Conservation (phyloP, 495 filamentous ascomycete genomes). For the Neurospora sp. region DNA sequence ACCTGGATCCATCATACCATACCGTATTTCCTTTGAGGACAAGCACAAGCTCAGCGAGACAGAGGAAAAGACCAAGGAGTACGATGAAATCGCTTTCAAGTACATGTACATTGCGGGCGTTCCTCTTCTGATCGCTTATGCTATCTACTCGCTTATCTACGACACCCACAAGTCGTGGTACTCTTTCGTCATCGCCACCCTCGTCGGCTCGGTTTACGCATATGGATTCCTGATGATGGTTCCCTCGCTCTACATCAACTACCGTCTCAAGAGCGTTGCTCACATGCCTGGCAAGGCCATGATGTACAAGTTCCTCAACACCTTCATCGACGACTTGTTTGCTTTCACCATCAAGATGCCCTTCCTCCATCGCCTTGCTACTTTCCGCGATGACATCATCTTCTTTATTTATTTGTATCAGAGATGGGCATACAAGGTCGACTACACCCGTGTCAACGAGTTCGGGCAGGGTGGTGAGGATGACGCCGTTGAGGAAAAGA, state of each 20-base stretch:
- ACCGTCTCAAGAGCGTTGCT: conserved; percentile 88
- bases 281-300: conserved; percentile 95
- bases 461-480: conserved; percentile 95
- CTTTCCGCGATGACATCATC: conserved; percentile 89
- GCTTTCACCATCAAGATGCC: conserved; percentile 99
- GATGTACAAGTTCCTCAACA: conserved; percentile 93
- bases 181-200: conserved; percentile 76
- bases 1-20: conserved; percentile 63
- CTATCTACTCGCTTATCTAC: conserved; percentile 80
- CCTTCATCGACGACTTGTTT: conserved; percentile 62
- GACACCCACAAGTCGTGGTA: conserved; percentile 98
- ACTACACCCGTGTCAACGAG: conserved; percentile 89
- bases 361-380: conserved; percentile 86
- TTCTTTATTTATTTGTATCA: conserved; percentile 99
- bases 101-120: conserved; percentile 91
- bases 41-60: conserved; percentile 93
- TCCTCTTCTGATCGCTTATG: conserved; percentile 80
- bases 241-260: conserved; percentile 95
- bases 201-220: conserved; percentile 93
- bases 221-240: conserved; percentile 99
- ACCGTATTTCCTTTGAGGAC: conserved; percentile 82
- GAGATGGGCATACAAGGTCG: conserved; percentile 82
- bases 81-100: conserved; percentile 93
- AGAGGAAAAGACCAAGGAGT: conserved; percentile 95
- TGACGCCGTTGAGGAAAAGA: conserved; percentile 48